A percentile compares a stretch with the other conserved stretches of the same genome.
These are phyloP conservation scores for Rugonectria rugulosa DNA, from an alignment of 2,329 filamentous ascomycete genomes.

Conservation along the genomic window DNA sequence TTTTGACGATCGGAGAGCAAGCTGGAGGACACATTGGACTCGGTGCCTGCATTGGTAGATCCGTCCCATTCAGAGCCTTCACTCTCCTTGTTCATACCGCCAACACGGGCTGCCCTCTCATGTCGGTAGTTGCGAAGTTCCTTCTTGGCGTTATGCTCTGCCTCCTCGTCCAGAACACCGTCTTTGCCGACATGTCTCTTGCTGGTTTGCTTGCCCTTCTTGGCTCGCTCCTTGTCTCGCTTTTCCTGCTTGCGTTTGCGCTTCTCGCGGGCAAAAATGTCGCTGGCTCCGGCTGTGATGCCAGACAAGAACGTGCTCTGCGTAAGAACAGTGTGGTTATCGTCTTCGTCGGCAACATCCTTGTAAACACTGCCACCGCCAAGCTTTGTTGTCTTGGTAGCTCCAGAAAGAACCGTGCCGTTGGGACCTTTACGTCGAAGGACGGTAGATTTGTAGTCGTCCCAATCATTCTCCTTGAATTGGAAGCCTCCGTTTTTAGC, in stretches of 20 bases:
- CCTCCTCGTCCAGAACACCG: conserved; percentile 68
- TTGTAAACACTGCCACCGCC: conserved; percentile 89
- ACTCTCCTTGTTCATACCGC: conserved; percentile 83
- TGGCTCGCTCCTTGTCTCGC: conserved; percentile 50
- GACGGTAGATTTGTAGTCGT: conserved; percentile 97
- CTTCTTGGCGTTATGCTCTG: conserved; percentile 68
- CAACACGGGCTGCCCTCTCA: conserved; percentile 86
- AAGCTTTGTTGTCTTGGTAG: conserved; percentile 81
- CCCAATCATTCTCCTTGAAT: conserved; percentile 89
- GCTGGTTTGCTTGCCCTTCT: conserved; percentile 54
- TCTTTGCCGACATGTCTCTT: conserved; percentile 62
- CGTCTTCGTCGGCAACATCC: conserved; percentile 67
- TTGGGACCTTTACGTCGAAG: conserved; percentile 88
- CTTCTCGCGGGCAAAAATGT: conserved; percentile 63
- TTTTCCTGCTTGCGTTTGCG: conserved; percentile 61
- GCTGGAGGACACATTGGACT: conserved; percentile 69
- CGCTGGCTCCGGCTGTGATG: conserved; percentile 65
- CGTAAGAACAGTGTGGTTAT: conserved; percentile 55
- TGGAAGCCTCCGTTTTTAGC: conserved; percentile 94
- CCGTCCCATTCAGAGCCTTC: conserved; percentile 85
- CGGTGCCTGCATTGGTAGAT: conserved; percentile 67
- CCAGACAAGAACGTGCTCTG: conserved; percentile 58
- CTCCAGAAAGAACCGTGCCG: conserved; percentile 83
- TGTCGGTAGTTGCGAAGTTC: conserved; percentile 85
- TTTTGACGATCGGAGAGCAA: conserved; percentile 65